Evolutionary conservation across 2,329 filamentous ascomycete genomes (phyloP).

Genomic region (Fusarium temperatum): DNA sequence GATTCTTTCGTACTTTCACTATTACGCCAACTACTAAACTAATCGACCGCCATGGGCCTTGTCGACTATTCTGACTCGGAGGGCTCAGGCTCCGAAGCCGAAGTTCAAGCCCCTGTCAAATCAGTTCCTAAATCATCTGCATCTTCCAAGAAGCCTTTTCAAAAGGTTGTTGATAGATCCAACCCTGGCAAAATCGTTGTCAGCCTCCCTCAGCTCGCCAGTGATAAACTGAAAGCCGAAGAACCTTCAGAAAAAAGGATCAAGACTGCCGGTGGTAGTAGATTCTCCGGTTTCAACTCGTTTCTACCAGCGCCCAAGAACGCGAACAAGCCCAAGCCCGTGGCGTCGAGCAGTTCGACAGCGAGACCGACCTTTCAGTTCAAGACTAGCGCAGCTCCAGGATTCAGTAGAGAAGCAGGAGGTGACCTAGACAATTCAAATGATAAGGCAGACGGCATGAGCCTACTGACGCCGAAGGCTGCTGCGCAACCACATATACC

Average conservation of each 20-base stretch:
- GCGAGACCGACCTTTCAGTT: conserved; percentile 63
- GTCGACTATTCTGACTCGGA: conserved; percentile 89
- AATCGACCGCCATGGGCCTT: conserved; percentile 69
- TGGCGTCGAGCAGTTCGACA: conserved; percentile 35
- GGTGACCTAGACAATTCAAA: conserved; percentile 34
- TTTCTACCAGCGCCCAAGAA: conserved; percentile 87
- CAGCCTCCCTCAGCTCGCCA: conserved; percentile 69
- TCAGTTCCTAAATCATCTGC: conserved; percentile 46
- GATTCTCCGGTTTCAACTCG: conserved; percentile 84
- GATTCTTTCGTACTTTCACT: conserved; percentile 2
- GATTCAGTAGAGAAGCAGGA: conserved; percentile 72
- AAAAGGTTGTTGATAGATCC: conserved; percentile 82
- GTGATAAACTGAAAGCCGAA: conserved; percentile 45
- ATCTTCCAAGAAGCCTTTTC: conserved; percentile 69
- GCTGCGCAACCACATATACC: conserved; percentile 60
- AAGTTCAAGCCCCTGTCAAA: conserved; percentile 42
- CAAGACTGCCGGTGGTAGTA: conserved; percentile 64
- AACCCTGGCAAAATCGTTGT: conserved; percentile 87
- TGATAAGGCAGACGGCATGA: conserved; percentile 39
- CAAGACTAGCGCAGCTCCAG: conserved; percentile 84
- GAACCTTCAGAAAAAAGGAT: conserved; percentile 74
- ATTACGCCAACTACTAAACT: neutral
- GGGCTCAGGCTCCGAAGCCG: conserved; percentile 72
- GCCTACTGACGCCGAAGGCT: conserved; percentile 53
- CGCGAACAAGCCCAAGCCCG: conserved; percentile 46